Evolutionary conservation across 2,329 filamentous ascomycete species (phyloP).

Genomic region (Aquanectria penicillioides): DNA sequence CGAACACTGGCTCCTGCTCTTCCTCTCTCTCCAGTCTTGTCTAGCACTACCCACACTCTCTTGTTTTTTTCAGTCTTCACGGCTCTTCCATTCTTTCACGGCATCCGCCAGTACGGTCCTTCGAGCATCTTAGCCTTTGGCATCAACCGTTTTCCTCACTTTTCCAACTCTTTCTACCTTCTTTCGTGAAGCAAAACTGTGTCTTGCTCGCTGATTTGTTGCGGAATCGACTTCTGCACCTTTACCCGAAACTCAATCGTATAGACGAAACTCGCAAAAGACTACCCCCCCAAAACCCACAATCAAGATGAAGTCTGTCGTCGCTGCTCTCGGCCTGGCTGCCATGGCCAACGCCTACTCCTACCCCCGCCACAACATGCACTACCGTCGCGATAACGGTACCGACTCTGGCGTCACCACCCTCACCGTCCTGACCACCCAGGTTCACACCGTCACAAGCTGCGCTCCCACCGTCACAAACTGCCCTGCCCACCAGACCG

Average conservation of each 20-base stretch:
- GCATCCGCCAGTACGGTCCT: conserved; percentile 43
- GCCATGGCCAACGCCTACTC: conserved; percentile 54
- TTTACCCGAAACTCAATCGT: conserved; percentile 31
- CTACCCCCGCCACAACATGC: conserved; percentile 47
- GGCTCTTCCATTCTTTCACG: conserved; percentile 44
- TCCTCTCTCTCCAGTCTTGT: conserved; percentile 33
- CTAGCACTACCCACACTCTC: conserved; percentile 37
- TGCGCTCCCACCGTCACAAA: conserved; percentile 67
- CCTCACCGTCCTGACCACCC: conserved; percentile 62
- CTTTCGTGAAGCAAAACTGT: conserved; percentile 45
- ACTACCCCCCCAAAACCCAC: conserved; percentile 24
- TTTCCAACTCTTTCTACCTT: conserved; percentile 35
- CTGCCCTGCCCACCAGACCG: conserved; percentile 56
- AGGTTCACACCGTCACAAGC: conserved; percentile 66
- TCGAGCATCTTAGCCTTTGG: conserved; percentile 33
- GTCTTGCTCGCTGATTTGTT: conserved; percentile 39
- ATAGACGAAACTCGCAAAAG: conserved; percentile 37
- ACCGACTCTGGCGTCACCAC: conserved; percentile 49
- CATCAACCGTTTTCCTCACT: conserved; percentile 31
- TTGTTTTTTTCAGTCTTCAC: conserved; percentile 37
- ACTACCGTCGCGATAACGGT: conserved; percentile 43
- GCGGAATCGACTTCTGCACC: conserved; percentile 48
- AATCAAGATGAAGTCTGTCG: conserved; percentile 60
- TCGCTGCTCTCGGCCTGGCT: conserved; percentile 56
- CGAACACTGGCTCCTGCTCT: conserved; percentile 27